Base-by-base conservation (phyloP, 495 filamentous ascomycete genomes). In the Penicillium silybi region DNA sequence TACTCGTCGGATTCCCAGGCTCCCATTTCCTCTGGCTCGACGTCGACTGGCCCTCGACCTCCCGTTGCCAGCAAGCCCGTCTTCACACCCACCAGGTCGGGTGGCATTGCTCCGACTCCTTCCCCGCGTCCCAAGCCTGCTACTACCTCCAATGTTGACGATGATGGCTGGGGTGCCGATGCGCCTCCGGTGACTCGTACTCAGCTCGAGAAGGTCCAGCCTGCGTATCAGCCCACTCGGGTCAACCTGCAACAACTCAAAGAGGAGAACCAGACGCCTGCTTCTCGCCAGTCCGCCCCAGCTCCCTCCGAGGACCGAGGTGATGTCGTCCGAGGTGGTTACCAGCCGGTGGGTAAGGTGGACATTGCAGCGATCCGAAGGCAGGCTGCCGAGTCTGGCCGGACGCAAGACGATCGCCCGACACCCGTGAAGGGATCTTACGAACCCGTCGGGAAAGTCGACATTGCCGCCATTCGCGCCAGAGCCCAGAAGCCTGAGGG, bases 121-220 rank as follows among this genome's bases (percentile, higher is more conserved):
- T 75, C 34, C 74, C 73, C 45, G 74, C 77, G 53, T 66, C 82
- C 57, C 52, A 72, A 76, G 49, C 57, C 63, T 16, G 62, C 59
- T 34, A 64, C 69, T 8, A 58, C 75, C 9, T 62, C 72, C 34
- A 79, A 80, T 49, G 71, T 73, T 7, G 83, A 87, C 59, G 71
- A 77, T 39, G 93, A 97, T 72, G 93, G 95, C 19, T 97, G 93
- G 95, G 95, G 93, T 40, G 80, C 77, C n/a, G 92, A 97, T 79
- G 95, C 93, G 2, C 93, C 95, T 1, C 88, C 81, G 7, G 80
- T 96, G 32, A 90, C 89, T 40, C 80, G 95, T 53, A 88, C 83
- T 20, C 82, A 92, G 63, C 69, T 99, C n/a, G 86, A 97, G 67
- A 97, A 95, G 68, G 93, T 99, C 19, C 79, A 85, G 54, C 80